phyloP scores from a whole-genome alignment of 192 early-diverging fungal genomes.

The Lunasporangiospora selenospora region DNA sequence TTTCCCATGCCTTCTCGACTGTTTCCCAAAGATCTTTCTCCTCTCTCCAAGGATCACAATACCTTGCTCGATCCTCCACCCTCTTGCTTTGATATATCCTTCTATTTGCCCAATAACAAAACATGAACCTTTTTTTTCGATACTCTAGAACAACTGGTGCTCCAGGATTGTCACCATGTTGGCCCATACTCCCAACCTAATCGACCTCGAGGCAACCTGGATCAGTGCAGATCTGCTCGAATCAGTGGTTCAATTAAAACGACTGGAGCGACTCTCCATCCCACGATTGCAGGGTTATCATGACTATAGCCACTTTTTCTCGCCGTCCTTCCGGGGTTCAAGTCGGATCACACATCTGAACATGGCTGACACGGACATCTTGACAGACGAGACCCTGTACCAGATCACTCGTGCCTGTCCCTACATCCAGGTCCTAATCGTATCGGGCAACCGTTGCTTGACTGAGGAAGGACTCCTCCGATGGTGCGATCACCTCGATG shows the following conservation, averaged over 20 bases:
- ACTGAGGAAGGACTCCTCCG: conserved; percentile 17
- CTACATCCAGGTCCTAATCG: conserved; percentile 7
- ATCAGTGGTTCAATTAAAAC: conserved; percentile 15
- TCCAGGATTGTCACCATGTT: conserved; percentile 4
- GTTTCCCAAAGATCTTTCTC: too few relatives aligned
- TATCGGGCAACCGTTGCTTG: conserved; percentile 17
- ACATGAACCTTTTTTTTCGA: too few relatives aligned
- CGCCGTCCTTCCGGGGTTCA: conserved; percentile 20
- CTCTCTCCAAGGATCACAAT: too few relatives aligned
- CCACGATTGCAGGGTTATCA: conserved; percentile 31
- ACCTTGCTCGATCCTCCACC: too few relatives aligned
- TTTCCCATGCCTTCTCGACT: too few relatives aligned
- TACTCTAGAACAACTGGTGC: conserved; percentile 26
- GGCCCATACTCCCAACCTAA: conserved; percentile 15
- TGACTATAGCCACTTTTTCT: conserved; percentile 18
- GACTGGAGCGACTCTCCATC: conserved; percentile 24
- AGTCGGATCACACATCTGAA: conserved; percentile 5
- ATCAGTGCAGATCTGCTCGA: conserved; percentile 30
- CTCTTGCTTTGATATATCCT: too few relatives aligned
- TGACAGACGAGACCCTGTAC: conserved; percentile 14
- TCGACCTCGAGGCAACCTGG: conserved; percentile 26
- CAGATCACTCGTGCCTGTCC: conserved; percentile 18
- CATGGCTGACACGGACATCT: conserved; percentile 17
- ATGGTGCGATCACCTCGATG: conserved; percentile 10
- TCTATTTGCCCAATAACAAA: too few relatives aligned